Percentiles rank a stretch among this genome's conserved stretches.
These are phyloP conservation scores for Ogataea parapolymorpha DNA, from an alignment of 805 yeast species.

Conservation along the genomic window DNA sequence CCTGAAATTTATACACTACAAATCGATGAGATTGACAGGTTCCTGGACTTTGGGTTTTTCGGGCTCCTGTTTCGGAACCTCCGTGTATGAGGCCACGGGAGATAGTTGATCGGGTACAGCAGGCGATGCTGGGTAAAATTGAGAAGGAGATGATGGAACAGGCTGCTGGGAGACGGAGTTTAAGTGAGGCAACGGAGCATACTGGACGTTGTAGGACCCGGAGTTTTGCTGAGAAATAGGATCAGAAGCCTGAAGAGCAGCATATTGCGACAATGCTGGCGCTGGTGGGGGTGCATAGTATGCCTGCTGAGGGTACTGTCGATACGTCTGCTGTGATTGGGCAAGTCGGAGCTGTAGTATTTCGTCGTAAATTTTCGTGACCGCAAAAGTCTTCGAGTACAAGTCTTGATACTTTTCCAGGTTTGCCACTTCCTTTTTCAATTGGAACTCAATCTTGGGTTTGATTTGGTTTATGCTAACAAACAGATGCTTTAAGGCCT, in stretches of 20 bases:
- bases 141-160: slow-evolving; percentile 14
- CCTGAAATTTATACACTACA: slow-evolving; percentile 10
- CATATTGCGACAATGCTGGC: not conserved
- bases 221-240: slow-evolving; percentile 1
- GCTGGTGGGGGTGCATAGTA: not conserved
- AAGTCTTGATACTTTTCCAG: slow-evolving; percentile 67
- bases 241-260: not conserved
- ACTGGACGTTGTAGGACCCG: slow-evolving; percentile 10
- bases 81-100: not conserved
- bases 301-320: not conserved
- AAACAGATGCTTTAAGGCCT: slow-evolving; percentile 54
- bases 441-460: slow-evolving; percentile 64
- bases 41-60: slow-evolving; percentile 10
- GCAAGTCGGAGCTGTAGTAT: slow-evolving; percentile 56
- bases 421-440: slow-evolving; percentile 54
- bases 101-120: slow-evolving; percentile 2
- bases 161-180: slow-evolving; percentile 1
- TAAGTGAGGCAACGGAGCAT: slow-evolving; percentile 13
- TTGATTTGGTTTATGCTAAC: slow-evolving; percentile 56
- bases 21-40: slow-evolving; percentile 23
- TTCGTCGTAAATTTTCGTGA: slow-evolving; percentile 72
- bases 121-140: slow-evolving; percentile 14
- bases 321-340: slow-evolving; percentile 15
- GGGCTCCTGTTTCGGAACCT: not conserved
- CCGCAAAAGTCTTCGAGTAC: slow-evolving; percentile 75